Conservation (phyloP, 164 flowering plant genomes). For the Annona squamosa region DNA sequence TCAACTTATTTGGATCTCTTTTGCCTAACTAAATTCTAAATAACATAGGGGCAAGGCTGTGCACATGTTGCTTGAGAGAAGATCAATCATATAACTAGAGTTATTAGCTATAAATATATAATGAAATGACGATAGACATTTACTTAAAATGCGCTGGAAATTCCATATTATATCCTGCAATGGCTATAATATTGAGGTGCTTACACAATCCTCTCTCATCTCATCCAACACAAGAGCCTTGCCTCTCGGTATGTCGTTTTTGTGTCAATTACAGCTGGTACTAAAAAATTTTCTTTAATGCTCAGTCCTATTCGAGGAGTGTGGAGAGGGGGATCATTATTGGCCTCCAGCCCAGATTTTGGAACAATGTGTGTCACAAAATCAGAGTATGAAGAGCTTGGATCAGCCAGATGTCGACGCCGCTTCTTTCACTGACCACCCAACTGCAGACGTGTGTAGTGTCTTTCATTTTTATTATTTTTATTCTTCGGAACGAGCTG, state of each 20-base stretch:
- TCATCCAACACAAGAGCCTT: no score
- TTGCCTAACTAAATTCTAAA: not conserved
- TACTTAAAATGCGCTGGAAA: no score
- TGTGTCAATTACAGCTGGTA: no score
- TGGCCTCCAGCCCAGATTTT: slow-evolving; percentile 96
- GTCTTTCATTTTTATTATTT: not conserved
- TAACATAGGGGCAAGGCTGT: not conserved
- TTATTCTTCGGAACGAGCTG: not conserved
- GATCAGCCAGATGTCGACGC: slow-evolving; percentile 79
- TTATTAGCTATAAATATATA: no score
- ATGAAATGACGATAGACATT: no score
- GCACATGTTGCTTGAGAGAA: no score
- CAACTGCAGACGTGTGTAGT: not conserved
- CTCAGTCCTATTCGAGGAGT: slow-evolving; percentile 85
- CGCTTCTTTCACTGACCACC: slow-evolving; percentile 61
- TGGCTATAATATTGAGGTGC: no score
- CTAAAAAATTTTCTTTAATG: not conserved
- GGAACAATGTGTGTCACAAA: slow-evolving; percentile 92
- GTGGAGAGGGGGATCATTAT: slow-evolving; percentile 96
- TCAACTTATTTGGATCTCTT: not conserved
- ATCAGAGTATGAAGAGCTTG: slow-evolving; percentile 87
- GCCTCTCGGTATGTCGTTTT: no score
- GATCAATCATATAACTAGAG: no score
- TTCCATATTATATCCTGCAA: no score
- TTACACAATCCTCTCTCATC: no score